A percentile compares a stretch with the other conserved stretches of the same genome.
These are phyloP conservation scores for Physcomitrellopsis africana DNA, from an alignment of 225 moss, liverwort and hornwort species.

Conservation along the genomic window DNA sequence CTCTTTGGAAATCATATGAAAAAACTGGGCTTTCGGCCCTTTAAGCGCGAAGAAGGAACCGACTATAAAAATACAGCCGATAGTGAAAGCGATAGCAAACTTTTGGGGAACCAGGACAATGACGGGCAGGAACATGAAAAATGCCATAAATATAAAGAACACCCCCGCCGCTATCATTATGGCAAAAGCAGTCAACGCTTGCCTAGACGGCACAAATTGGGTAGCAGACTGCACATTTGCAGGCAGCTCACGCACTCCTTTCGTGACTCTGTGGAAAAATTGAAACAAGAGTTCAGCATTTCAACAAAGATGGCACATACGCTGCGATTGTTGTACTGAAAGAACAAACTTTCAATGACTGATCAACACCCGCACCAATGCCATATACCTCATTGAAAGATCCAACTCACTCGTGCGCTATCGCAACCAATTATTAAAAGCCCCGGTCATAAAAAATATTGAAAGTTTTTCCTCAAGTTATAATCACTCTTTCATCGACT, in stretches of 20 bases:
- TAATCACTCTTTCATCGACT: not conserved
- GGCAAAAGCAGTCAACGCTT: constrained; percentile 75
- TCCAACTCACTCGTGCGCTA: not conserved
- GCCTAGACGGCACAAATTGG: constrained; percentile 82
- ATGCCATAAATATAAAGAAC: constrained; percentile 88
- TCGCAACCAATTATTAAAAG: constrained; percentile 6
- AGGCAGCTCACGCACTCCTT: constrained; percentile 81
- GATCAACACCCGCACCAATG: not conserved
- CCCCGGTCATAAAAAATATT: not conserved
- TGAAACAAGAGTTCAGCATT: constrained; percentile 9
- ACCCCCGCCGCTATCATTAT: constrained; percentile 82
- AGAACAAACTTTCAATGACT: not conserved
- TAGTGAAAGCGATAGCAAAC: constrained; percentile 93
- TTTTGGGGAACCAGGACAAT: constrained; percentile 79
- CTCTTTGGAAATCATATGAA: constrained; percentile 93
- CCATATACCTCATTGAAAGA: constrained; percentile 10
- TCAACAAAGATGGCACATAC: not conserved
- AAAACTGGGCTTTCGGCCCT: constrained; percentile 88
- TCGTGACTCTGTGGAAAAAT: constrained; percentile 74
- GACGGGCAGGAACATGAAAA: constrained; percentile 83
- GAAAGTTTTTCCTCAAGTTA: not conserved
- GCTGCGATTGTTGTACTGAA: not conserved
- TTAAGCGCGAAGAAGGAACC: constrained; percentile 96
- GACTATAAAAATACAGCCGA: constrained; percentile 87
- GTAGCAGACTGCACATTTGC: constrained; percentile 78